Base-by-base conservation (phyloP, 257 asterid genomes). In the Fraxinus quadrangulata region DNA sequence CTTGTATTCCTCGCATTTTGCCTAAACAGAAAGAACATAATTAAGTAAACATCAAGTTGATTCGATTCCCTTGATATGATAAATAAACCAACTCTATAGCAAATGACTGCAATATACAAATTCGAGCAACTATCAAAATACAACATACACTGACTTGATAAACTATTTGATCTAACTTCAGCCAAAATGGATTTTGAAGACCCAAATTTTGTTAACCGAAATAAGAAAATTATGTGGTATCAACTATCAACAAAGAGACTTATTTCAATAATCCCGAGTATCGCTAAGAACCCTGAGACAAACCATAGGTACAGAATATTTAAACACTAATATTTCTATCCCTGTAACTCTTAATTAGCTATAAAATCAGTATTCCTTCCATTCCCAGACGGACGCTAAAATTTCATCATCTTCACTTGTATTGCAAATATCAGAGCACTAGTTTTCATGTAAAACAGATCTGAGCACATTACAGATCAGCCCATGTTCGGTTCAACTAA, bases 1-100 rank as follows among this genome's bases (percentile, higher is more conserved):
- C 77, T 77, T 80, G 87, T 72, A 94, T 86, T 80, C 98, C 97
- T 81, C 99, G 98, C 99, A 95, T 95, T 74, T 72, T 92, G 81
- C 78, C 90, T 84, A 78, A 56, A 71, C 51, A 2, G 75, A 78
- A 72, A 65, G 59, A 78, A 76, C 19, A 66, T 13, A 42, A 12
- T 74, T 74, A 51, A 79, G 69, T 13, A 39, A 63, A 73, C 36
- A 28, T 51, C 59, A 1, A 49, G 56, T 65, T 45, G 30, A 6
- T 36, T 19, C 37, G 26, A 36, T 68, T 39, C 23, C 26, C 45
- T 69, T 8, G 14, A 34, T 40, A 17, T 19, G 10, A 4, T 7
- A 54, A 54, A 54, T 6, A 54, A n/a, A 54, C 63, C 24, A 54
- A 19, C 24, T 69, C 21, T 36, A 61, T 21, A 14, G 26, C 68